Evolutionary conservation across 345 rosid genomes (phyloP).

Genomic region (Ceriops zippeliana): DNA sequence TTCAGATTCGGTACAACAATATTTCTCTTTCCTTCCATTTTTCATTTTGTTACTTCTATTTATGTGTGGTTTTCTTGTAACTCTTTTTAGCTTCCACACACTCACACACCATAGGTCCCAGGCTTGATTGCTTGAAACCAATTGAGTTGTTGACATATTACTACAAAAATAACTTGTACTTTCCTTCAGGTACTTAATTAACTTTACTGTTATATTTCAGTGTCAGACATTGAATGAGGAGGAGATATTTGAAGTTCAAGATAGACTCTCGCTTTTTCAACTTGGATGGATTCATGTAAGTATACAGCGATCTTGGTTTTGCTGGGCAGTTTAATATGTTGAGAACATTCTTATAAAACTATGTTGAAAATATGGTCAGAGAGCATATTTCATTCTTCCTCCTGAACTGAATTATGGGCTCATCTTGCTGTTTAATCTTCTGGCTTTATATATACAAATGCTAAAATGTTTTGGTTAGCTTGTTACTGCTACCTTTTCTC

Average conservation of each 20-base stretch:
- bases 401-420: background rate
- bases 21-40: background rate
- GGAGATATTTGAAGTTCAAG: slow-evolving; percentile 96
- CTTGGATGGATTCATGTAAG: slow-evolving; percentile 99
- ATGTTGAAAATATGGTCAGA: background rate
- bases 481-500: no score
- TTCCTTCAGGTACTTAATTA: no score
- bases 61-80: background rate
- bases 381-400: background rate
- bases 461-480: no score
- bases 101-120: no score
- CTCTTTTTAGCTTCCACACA: background rate
- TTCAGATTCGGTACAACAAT: slow-evolving; percentile 72
- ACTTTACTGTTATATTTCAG: slow-evolving; percentile 35
- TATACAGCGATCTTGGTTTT: slow-evolving; percentile 3
- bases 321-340: no score
- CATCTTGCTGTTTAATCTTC: background rate
- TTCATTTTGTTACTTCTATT: background rate
- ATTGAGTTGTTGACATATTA: no score
- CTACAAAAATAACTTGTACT: no score
- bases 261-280: slow-evolving; percentile 68
- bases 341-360: no score
- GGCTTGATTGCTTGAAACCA: no score
- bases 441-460: no score
- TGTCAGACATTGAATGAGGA: slow-evolving; percentile 93